Evolutionary conservation across 2,329 filamentous ascomycete genomes (phyloP), one percentile per base, ranked within the genome.

Genomic region (Pseudogymnoascus sp.): DNA sequence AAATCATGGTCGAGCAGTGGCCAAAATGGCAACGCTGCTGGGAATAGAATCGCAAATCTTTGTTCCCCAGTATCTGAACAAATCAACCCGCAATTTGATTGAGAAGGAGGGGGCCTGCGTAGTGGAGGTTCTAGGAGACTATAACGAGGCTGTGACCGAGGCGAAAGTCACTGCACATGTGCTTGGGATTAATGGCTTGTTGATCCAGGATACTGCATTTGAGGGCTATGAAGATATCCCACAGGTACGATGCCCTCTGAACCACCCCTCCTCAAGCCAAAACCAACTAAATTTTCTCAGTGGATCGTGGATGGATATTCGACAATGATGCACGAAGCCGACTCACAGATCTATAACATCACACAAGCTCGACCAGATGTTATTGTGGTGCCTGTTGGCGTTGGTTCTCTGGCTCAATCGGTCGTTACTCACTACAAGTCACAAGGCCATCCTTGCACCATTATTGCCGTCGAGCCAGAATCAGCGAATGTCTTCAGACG

Each of bases 221-320:
- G 79, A 82, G 0, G 86, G 83, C 1, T 91, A 90, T 69, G 81
- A 86, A 57, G 78, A 85, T 41, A 82, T 92, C 4, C 88, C 90
- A 0, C 73, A 79, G 74, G 83, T 83, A 63, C 65, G 7, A 16
- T 11, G 7, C 7, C n/a, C n/a, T 19, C 39, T 41, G n/a, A 41
- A 41, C 11, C 3, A 74, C 65, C 4, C 25, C 41, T 11, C 13
- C 61, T 13, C 16, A 19, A 11, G 16, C 8, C 16, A 11, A 43
- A 11, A 16, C 39, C 16, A 19, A 43, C 16, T 8, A 19, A 19
- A 19, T 11, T 61, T 21, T 8, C 31, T 11, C 57, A 83, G 74
- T 92, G 88, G 85, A 88, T 93, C 21, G 87, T 92, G 0, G 85
- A 93, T 66, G 90, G 90, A 0, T 95, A 93, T 70, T 80, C 79